Conservation (phyloP, 371 early-diverging fungal genomes). For the Umbelopsis sp. region DNA sequence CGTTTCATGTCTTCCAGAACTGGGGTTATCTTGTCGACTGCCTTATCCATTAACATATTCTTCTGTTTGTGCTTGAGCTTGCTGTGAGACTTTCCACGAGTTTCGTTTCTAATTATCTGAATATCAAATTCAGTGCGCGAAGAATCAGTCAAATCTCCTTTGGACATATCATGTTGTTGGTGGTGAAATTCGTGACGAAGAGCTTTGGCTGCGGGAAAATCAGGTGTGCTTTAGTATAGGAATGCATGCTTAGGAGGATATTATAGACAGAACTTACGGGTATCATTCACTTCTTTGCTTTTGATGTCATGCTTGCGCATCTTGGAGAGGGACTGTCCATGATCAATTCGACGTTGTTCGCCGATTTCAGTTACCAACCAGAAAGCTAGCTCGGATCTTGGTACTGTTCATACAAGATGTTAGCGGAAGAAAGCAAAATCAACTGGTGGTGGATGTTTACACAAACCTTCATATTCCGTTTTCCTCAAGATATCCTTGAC, state of each 20-base stretch:
- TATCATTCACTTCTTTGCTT: slow-evolving; percentile 52
- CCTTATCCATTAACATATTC: slow-evolving; percentile 71
- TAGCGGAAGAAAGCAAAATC: neutral
- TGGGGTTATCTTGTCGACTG: slow-evolving; percentile 46
- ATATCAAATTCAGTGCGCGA: slow-evolving; percentile 43
- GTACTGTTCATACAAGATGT: slow-evolving; percentile 14
- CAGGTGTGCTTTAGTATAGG: slow-evolving; percentile 22
- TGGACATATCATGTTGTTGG: slow-evolving; percentile 36
- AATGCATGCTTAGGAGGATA: neutral
- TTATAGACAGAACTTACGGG: slow-evolving; percentile 31
- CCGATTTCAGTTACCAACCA: slow-evolving; percentile 69
- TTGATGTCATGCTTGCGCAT: slow-evolving; percentile 60
- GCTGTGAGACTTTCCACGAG: slow-evolving; percentile 47
- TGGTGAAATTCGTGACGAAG: slow-evolving; percentile 33
- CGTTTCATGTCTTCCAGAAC: slow-evolving; percentile 57
- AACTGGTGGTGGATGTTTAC: too few species aligned
- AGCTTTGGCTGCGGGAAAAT: slow-evolving; percentile 21
- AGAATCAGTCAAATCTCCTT: slow-evolving; percentile 37
- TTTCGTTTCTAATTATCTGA: slow-evolving; percentile 48
- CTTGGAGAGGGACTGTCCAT: slow-evolving; percentile 46
- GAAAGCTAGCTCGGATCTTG: slow-evolving; percentile 52
- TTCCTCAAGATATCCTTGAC: slow-evolving; percentile 73
- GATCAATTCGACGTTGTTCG: slow-evolving; percentile 66
- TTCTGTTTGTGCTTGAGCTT: slow-evolving; percentile 75
- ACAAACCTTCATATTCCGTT: slow-evolving; percentile 65